Evolutionary conservation across 2,329 filamentous ascomycete species (phyloP).

Genomic region (Penicillium sp.): DNA sequence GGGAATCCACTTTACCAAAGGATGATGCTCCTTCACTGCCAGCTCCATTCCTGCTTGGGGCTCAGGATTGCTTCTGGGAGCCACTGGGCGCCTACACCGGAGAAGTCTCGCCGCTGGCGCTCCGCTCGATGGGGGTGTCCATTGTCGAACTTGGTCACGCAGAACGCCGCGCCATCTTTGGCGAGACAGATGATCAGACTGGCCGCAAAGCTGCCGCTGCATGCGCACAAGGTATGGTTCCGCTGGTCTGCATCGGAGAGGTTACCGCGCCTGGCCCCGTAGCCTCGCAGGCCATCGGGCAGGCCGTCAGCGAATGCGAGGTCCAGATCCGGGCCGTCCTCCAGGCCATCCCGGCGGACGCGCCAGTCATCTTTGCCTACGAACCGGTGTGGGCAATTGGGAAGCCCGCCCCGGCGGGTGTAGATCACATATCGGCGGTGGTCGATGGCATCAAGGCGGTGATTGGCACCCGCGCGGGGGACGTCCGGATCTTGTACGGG

Average conservation of each 20-base stretch:
- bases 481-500: conserved; percentile 67
- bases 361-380: conserved; percentile 69
- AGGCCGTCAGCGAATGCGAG: conserved; percentile 58
- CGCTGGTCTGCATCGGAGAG: conserved; percentile 75
- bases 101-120: conserved; percentile 60
- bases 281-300: conserved; percentile 42
- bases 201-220: conserved; percentile 62
- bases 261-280: conserved; percentile 43
- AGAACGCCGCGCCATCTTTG: conserved; percentile 63
- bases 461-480: conserved; percentile 47
- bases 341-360: conserved; percentile 50
- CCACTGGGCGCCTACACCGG: conserved; percentile 67
- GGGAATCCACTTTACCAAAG: too few relatives aligned
- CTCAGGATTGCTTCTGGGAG: conserved; percentile 66
- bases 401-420: conserved; percentile 59
- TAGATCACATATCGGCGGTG: conserved; percentile 65
- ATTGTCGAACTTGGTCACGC: conserved; percentile 76
- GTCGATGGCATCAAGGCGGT: conserved; percentile 54
- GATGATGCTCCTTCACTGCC: too few relatives aligned
- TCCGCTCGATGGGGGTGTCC: conserved; percentile 58
- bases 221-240: conserved; percentile 60
- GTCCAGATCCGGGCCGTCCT: conserved; percentile 59
- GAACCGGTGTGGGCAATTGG: conserved; percentile 88
- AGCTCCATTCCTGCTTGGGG: conserved; percentile 57
- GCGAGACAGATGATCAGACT: conserved; percentile 62